A percentile compares a stretch with the other conserved stretches of the same genome.
phyloP scores from a whole-genome alignment of 2,329 filamentous ascomycete genomes.

The Phialophora macrospora region DNA sequence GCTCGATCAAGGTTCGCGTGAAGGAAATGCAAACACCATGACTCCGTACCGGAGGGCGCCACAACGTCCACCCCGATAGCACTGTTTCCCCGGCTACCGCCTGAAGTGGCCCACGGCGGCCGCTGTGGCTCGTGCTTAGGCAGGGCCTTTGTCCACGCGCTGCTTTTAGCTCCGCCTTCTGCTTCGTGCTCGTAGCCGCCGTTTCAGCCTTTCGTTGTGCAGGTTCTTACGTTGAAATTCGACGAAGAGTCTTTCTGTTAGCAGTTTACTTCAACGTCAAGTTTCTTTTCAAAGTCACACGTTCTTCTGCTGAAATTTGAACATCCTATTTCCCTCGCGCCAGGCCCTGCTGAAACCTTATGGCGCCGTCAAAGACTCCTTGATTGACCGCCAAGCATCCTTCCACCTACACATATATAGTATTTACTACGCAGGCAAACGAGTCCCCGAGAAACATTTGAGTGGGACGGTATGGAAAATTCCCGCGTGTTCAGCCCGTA shows the following conservation, averaged over 20 bases:
- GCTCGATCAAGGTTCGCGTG: background rate
- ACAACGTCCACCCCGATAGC: background rate
- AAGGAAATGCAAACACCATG: background rate
- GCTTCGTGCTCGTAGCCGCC: background rate
- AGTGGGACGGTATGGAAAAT: background rate
- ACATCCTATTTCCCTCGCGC: background rate
- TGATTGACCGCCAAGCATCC: background rate
- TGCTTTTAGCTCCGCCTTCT: background rate
- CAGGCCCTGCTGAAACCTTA: background rate
- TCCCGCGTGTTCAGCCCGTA: background rate
- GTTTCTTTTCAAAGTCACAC: background rate
- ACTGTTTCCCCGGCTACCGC: constrained; percentile 22
- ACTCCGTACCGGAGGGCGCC: background rate
- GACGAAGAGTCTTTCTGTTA: background rate
- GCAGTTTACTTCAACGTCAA: background rate
- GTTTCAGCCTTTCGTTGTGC: constrained; percentile 19
- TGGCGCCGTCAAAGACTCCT: background rate
- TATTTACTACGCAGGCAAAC: too few species aligned
- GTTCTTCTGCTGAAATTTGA: background rate
- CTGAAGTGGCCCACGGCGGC: constrained; percentile 3
- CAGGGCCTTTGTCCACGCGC: background rate
- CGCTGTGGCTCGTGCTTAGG: constrained; percentile 2
- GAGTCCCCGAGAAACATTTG: background rate
- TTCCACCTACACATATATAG: background rate
- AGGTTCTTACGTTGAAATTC: background rate